Evolutionary conservation across 2,329 filamentous ascomycete species (phyloP).

Genomic region (Calonectria hawksworthii): DNA sequence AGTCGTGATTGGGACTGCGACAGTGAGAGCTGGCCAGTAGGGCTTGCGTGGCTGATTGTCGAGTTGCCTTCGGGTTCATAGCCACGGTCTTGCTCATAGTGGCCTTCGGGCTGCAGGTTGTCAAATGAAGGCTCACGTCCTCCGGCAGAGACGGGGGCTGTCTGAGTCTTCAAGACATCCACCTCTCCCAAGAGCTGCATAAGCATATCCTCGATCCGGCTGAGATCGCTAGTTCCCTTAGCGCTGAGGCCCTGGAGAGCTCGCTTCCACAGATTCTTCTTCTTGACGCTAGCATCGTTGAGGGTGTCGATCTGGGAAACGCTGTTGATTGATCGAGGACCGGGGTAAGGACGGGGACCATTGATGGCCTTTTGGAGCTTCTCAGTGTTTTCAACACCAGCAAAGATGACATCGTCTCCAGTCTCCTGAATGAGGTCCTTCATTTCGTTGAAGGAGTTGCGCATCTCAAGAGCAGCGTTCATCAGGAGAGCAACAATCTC

Average conservation of each 20-base stretch:
- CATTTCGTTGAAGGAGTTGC: conserved; percentile 95
- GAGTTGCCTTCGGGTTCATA: conserved; percentile 91
- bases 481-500: conserved; percentile 97
- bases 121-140: conserved; percentile 77
- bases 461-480: conserved; percentile 95
- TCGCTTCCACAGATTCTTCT: conserved; percentile 92
- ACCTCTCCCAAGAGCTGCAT: conserved; percentile 94
- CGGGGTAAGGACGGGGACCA: conserved; percentile 87
- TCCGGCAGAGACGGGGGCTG: conserved; percentile 54
- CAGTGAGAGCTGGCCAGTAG: conserved; percentile 82
- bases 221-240: conserved; percentile 89
- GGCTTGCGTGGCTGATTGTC: conserved; percentile 75
- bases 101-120: conserved; percentile 72
- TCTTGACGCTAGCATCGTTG: conserved; percentile 78
- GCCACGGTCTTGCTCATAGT: conserved; percentile 78
- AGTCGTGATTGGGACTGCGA: conserved; percentile 62
- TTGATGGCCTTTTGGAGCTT: conserved; percentile 86
- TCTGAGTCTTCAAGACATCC: conserved; percentile 81
- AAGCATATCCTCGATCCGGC: conserved; percentile 91
- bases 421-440: conserved; percentile 92
- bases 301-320: conserved; percentile 67
- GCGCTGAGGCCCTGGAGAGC: conserved; percentile 92
- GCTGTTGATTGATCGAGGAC: conserved; percentile 72
- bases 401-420: conserved; percentile 85
- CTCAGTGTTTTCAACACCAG: conserved; percentile 89